Base-by-base conservation (phyloP, 495 filamentous ascomycete genomes). In the Chaetomium fimeti region DNA sequence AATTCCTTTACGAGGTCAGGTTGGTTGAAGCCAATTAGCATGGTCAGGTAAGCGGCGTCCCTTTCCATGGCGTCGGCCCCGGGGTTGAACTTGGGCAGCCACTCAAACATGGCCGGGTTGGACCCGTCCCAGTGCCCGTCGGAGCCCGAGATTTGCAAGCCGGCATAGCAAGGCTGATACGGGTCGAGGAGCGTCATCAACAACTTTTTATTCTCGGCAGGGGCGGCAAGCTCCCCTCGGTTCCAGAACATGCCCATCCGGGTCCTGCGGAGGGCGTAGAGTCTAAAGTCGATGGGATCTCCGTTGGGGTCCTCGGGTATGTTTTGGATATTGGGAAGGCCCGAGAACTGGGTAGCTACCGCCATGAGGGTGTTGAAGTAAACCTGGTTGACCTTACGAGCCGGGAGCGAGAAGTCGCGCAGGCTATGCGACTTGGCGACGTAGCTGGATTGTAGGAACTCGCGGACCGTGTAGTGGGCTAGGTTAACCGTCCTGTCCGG, bases 401-500 rank as follows among this genome's bases (percentile, higher is more conserved):
- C 16, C 8, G 29, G 27, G 27, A 63, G 45, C 22, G 61, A 22
- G 9, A 51, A 48, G 18, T 12, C 36, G 18, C 24, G 54, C 43
- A 61, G 27, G 12, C n/a, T 53, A 9, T 27, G 24, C 40, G 43
- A 47, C n/a, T 49, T 64, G 38, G 32, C 32, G 42, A 61, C 16
- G 13, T 47, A n/a, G 18, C 5, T 5, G 1, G 62, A 65, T 40
- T 60, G 38, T 13, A 69, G 59, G 27, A 42, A 69, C 36, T 69
- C 67, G 6, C 60, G 59, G 40, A 69, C 67, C 13, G 67, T 66
- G 51, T 69, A 66, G 49, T 69, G 67, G 3, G 63, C 63, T 13
- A 68, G 16, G 18, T 36, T 56, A 2, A 59, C 63, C 7, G 45
- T 56, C 0, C 42, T 22, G 32, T 55, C 22, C 4, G 18, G 0